Percentiles rank a stretch among this genome's conserved stretches.
phyloP scores from a whole-genome alignment of 1,139 yeast species.

The Pneumocystis canis region DNA sequence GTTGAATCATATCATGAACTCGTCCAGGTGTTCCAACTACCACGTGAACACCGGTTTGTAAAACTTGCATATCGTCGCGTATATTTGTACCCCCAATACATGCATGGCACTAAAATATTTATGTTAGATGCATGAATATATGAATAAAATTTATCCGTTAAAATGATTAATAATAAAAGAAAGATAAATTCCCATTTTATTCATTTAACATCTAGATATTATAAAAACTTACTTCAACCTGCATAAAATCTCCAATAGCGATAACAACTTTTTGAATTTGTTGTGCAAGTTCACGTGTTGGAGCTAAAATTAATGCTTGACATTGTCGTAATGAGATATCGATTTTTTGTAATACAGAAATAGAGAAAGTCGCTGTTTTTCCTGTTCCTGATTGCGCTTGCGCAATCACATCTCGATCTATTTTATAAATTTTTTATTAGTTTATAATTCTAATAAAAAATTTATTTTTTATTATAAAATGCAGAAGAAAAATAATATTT shows the following conservation, averaged over 20 bases:
- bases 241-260: slow-evolving; percentile 86
- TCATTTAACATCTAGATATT: not conserved
- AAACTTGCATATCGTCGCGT: slow-evolving; percentile 80
- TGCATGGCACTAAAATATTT: slow-evolving; percentile 52
- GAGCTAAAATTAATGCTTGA: slow-evolving; percentile 70
- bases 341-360: slow-evolving; percentile 57
- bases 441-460: too few relatives aligned
- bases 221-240: slow-evolving; percentile 36
- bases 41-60: slow-evolving; percentile 84
- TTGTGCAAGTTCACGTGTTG: slow-evolving; percentile 96
- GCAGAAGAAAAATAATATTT: too few relatives aligned
- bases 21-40: slow-evolving; percentile 99
- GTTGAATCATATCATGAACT: slow-evolving; percentile 92
- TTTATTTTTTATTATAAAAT: too few relatives aligned
- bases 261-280: slow-evolving; percentile 95
- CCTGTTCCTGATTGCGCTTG: slow-evolving; percentile 99
- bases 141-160: too few relatives aligned
- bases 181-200: not conserved
- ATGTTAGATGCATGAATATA: too few relatives aligned
- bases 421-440: too few relatives aligned
- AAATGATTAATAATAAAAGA: too few relatives aligned
- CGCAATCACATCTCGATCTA: slow-evolving; percentile 61
- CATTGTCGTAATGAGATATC: slow-evolving; percentile 43
- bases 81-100: slow-evolving; percentile 97
- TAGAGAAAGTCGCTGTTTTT: slow-evolving; percentile 98